phyloP scores from a whole-genome alignment of 2,329 filamentous ascomycete species.

The Hymenotorrendiella dingleyae region DNA sequence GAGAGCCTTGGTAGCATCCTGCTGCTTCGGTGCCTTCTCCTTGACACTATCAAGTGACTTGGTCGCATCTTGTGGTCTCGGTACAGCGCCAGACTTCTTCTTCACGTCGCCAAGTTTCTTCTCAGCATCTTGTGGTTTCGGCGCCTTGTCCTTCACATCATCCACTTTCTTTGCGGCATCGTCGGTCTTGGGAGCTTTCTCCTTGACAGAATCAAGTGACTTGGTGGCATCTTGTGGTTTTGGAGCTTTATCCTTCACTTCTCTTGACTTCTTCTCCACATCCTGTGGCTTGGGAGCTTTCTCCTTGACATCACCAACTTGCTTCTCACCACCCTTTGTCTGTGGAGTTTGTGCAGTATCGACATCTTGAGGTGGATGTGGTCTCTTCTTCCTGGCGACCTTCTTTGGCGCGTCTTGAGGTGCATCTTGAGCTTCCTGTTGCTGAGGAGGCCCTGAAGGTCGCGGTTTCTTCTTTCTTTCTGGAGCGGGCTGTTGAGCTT shows the following conservation, averaged over 20 bases:
- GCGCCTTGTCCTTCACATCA: background rate
- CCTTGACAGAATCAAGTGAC: background rate
- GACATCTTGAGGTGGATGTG: background rate
- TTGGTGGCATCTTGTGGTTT: background rate
- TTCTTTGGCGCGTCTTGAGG: conserved; percentile 1
- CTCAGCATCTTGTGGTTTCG: background rate
- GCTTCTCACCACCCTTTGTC: background rate
- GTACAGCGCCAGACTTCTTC: background rate
- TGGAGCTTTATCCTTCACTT: background rate
- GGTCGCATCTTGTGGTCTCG: background rate
- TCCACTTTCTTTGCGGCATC: background rate
- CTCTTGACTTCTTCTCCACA: background rate
- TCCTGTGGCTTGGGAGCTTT: conserved; percentile 2
- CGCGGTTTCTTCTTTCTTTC: no score
- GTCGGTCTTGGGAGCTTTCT: background rate
- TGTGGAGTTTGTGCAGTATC: background rate
- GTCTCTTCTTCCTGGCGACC: conserved; percentile 6
- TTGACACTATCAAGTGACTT: background rate
- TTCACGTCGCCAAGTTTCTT: background rate
- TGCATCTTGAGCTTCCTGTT: background rate
- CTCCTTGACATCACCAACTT: background rate
- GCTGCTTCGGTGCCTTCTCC: background rate
- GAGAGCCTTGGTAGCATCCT: no score
- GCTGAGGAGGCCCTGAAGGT: background rate
- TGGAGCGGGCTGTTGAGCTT: background rate